Evolutionary conservation across 352 stramenopile species (phyloP), one percentile per base, ranked within the genome.

Genomic region (Pythium utonaiense): DNA sequence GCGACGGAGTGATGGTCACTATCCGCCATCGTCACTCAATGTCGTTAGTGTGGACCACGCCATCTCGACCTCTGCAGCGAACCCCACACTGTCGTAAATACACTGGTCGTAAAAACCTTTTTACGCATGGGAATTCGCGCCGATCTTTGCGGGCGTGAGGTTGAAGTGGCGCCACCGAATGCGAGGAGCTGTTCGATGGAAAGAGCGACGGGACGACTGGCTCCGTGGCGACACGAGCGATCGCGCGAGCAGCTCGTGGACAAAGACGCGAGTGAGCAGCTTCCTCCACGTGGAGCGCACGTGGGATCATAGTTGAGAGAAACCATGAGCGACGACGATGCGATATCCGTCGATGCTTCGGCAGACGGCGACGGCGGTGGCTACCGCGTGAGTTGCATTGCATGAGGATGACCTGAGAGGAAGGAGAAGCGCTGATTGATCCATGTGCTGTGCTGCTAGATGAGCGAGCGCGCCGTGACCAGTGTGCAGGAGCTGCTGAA

Each of bases 401-500:
- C n/a, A n/a, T n/a, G n/a, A n/a, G n/a, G n/a, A n/a, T n/a, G n/a
- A n/a, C n/a, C n/a, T n/a, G n/a, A n/a, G n/a, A n/a, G n/a, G n/a
- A n/a, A n/a, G n/a, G n/a, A n/a, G 66, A 17, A 17, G 13, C 8
- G 12, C n/a, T 27, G 10, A n/a, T 33, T 10, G 28, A 5, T 33
- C 5, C 28, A 33, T 33, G 28, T 33, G 5, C 28, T 33, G 28
- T 33, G 28, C 28, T 33, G 38, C 17, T 62, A 93, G 81, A 76
- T 83, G 69, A 93, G 84, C 53, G 76, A 78, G 13, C 75, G 72
- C 8, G 82, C 84, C 2, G 66, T 89, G 22, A 64, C 57, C 40
- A 81, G 71, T 16, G 83, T 96, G 33, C 74, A 90, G 12, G 86
- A 89, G 22, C 60, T 96, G 31, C 53, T 96, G 62, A 64, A 69